These are phyloP conservation scores for Pichia sp. DNA, from an alignment of 1,139 yeast species.

Conservation along the genomic window DNA sequence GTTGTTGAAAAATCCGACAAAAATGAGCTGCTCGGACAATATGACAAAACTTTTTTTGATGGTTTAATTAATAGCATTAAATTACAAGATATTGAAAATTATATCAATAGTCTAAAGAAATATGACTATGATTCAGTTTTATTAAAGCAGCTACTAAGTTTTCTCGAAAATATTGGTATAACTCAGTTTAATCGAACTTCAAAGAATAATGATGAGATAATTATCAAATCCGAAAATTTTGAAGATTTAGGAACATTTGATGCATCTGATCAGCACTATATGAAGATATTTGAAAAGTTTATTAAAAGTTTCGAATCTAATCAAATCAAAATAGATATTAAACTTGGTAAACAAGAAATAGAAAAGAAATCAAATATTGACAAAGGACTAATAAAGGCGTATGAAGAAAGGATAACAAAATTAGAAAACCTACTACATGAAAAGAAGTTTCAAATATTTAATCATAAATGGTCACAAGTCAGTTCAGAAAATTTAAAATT, in stretches of 20 bases:
- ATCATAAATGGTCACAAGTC: slow-evolving; percentile 25
- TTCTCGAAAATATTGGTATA: slow-evolving; percentile 38
- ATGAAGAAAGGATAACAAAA: slow-evolving; percentile 53
- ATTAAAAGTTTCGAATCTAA: slow-evolving; percentile 30
- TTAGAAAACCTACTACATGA: slow-evolving; percentile 64
- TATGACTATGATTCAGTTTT: slow-evolving; percentile 30
- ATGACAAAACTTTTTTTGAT: slow-evolving; percentile 7
- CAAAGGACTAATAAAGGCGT: slow-evolving; percentile 40
- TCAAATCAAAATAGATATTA: slow-evolving; percentile 24
- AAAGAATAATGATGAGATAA: neutral
- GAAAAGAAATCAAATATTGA: neutral
- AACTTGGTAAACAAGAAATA: neutral
- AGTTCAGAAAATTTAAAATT: no score
- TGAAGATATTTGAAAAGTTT: slow-evolving; percentile 28
- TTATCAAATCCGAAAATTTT: slow-evolving; percentile 11
- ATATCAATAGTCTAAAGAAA: slow-evolving; percentile 31
- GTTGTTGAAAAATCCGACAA: no score
- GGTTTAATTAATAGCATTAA: slow-evolving; percentile 15
- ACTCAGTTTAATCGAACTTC: slow-evolving; percentile 5
- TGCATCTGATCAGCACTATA: slow-evolving; percentile 22
- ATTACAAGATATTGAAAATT: slow-evolving; percentile 29
- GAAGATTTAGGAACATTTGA: slow-evolving; percentile 28
- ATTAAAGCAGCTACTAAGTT: slow-evolving; percentile 39
- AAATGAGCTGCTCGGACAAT: no score
- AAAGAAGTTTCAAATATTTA: slow-evolving; percentile 50